These are phyloP conservation scores for Nyssa sinensis DNA, from an alignment of 148 eudicot species.

Conservation along the genomic window DNA sequence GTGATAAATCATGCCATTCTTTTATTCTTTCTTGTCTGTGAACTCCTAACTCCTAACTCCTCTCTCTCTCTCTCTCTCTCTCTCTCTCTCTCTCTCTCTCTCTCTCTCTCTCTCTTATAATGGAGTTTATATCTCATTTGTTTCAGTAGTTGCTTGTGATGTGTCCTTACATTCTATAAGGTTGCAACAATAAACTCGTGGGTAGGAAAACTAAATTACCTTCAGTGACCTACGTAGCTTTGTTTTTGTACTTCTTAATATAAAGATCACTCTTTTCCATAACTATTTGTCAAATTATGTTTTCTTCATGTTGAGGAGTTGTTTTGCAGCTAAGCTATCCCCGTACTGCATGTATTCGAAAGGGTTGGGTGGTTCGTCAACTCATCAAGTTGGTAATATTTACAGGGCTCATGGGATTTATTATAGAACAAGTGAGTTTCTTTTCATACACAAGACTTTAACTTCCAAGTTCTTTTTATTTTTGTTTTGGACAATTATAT, in stretches of 20 bases:
- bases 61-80: too few relatives aligned
- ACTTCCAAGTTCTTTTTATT: not conserved
- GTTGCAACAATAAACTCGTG: too few relatives aligned
- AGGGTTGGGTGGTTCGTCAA: slow-evolving; percentile 90
- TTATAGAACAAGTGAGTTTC: slow-evolving; percentile 71
- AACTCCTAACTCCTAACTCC: too few relatives aligned
- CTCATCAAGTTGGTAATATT: slow-evolving; percentile 81
- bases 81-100: too few relatives aligned
- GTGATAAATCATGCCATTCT: too few relatives aligned
- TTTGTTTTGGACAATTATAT: slow-evolving; percentile 12
- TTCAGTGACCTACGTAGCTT: too few relatives aligned
- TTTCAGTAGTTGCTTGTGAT: not conserved
- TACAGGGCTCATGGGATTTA: slow-evolving; percentile 97
- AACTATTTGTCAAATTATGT: too few relatives aligned
- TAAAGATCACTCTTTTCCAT: too few relatives aligned
- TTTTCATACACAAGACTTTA: not conserved
- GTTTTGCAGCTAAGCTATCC: slow-evolving; percentile 81
- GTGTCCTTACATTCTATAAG: not conserved
- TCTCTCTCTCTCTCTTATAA: too few relatives aligned
- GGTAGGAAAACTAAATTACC: too few relatives aligned
- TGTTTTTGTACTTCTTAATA: too few relatives aligned
- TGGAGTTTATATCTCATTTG: not conserved
- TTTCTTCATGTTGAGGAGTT: slow-evolving; percentile 17
- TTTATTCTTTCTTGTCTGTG: not conserved
- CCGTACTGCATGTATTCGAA: slow-evolving; percentile 61